phyloP scores from a whole-genome alignment of 2,329 filamentous ascomycete genomes.

The Pyricularia grisea region DNA sequence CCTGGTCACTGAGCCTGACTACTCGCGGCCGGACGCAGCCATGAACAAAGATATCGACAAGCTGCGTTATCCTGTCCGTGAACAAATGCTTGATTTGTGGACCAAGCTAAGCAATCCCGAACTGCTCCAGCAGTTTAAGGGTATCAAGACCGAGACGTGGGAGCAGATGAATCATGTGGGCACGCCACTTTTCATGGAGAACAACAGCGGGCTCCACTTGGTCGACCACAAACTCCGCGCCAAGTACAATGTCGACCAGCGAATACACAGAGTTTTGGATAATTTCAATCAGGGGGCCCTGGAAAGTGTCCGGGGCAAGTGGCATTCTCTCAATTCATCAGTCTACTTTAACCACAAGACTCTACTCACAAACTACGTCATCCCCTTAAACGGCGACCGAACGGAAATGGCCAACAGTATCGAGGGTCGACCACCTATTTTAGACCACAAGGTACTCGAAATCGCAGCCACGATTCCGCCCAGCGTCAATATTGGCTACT shows the following conservation, averaged over 20 bases:
- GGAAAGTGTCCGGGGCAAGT: conserved; percentile 14
- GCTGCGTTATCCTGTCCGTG: background rate
- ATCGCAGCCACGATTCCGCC: conserved; percentile 21
- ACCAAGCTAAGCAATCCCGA: background rate
- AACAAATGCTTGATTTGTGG: background rate
- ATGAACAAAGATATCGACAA: background rate
- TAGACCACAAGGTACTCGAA: conserved; percentile 23
- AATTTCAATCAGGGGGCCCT: background rate
- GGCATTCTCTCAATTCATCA: conserved; percentile 20
- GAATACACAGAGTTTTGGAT: background rate
- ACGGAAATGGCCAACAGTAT: conserved; percentile 26
- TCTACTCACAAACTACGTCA: conserved; percentile 16
- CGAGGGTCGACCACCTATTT: conserved; percentile 23
- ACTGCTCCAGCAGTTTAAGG: background rate
- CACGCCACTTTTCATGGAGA: background rate
- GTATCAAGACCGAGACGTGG: background rate
- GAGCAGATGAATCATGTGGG: background rate
- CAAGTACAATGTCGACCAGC: background rate
- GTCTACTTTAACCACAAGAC: conserved; percentile 17
- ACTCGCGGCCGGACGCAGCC: background rate
- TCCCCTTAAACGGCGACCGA: conserved; percentile 21
- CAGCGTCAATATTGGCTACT: conserved; percentile 16
- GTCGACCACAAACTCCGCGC: background rate
- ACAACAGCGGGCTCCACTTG: background rate
- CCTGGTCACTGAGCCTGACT: background rate